These are phyloP conservation scores for Paraphoma sp. DNA, from an alignment of 2,329 filamentous ascomycete species.

Conservation along the genomic window DNA sequence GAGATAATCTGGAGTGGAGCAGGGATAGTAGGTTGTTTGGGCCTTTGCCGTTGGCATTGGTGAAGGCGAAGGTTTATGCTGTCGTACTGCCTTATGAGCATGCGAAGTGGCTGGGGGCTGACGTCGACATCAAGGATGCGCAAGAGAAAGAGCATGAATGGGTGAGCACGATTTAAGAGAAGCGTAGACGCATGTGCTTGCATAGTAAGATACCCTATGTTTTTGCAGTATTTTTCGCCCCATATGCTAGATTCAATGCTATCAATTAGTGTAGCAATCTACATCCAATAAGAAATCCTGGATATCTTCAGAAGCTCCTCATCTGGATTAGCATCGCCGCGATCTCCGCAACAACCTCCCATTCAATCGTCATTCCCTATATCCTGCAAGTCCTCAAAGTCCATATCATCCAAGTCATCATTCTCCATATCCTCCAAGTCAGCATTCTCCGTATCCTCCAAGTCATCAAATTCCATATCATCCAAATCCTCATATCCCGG, in stretches of 20 bases:
- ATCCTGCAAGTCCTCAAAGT: background rate
- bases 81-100: conserved; percentile 31
- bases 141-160: conserved; percentile 16
- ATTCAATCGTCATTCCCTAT: background rate
- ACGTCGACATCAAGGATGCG: conserved; percentile 19
- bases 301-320: background rate
- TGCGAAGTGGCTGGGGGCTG: conserved; percentile 33
- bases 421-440: no score
- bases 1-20: conserved; percentile 85
- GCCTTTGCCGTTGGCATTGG: conserved; percentile 81
- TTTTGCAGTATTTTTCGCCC: no score
- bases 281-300: background rate
- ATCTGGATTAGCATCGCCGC: no score
- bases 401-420: background rate
- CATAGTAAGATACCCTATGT: background rate
- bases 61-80: conserved; percentile 79
- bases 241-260: no score
- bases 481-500: background rate
- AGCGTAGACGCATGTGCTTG: background rate
- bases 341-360: no score
- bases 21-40: conserved; percentile 88
- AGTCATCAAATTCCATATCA: no score
- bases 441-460: no score
- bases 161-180: background rate
- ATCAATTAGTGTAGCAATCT: no score